phyloP scores from a whole-genome alignment of 176 grass and related monocot species.

The Neostapfia colusana region DNA sequence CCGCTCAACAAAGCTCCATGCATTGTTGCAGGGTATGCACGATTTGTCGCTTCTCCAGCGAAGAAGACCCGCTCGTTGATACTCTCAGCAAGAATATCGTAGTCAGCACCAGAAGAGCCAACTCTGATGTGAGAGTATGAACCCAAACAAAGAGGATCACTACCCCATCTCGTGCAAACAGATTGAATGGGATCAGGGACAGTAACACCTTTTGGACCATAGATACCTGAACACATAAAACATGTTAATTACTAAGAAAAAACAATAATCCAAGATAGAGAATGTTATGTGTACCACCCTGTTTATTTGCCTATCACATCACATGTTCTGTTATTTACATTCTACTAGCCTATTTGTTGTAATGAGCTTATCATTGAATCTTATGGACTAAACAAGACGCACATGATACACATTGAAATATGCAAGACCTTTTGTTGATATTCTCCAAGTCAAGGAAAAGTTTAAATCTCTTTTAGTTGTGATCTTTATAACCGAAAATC shows the following conservation, averaged over 20 bases:
- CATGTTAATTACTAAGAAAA: background rate
- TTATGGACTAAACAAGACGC: background rate
- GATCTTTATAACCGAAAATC: background rate
- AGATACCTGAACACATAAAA: slow-evolving; percentile 63
- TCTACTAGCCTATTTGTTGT: background rate
- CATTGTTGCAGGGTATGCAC: slow-evolving; percentile 91
- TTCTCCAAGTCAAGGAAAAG: background rate
- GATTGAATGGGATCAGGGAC: slow-evolving; percentile 90
- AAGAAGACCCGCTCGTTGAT: slow-evolving; percentile 74
- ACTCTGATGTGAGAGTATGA: slow-evolving; percentile 95
- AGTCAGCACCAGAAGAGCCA: slow-evolving; percentile 85
- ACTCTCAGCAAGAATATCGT: slow-evolving; percentile 75
- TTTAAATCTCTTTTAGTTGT: background rate
- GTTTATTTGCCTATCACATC: background rate
- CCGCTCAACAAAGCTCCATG: slow-evolving; percentile 94
- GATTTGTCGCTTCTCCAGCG: slow-evolving; percentile 81
- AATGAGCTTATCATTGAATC: background rate
- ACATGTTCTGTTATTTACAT: background rate
- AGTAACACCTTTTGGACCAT: slow-evolving; percentile 69
- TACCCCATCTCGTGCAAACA: slow-evolving; percentile 89
- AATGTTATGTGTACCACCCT: background rate
- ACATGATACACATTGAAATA: background rate
- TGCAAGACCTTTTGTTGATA: background rate
- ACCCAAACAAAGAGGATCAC: slow-evolving; percentile 73
- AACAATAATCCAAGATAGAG: background rate